These are phyloP conservation scores for Aphanomyces cochlioides DNA, from an alignment of 352 stramenopile genomes.

Conservation along the genomic window DNA sequence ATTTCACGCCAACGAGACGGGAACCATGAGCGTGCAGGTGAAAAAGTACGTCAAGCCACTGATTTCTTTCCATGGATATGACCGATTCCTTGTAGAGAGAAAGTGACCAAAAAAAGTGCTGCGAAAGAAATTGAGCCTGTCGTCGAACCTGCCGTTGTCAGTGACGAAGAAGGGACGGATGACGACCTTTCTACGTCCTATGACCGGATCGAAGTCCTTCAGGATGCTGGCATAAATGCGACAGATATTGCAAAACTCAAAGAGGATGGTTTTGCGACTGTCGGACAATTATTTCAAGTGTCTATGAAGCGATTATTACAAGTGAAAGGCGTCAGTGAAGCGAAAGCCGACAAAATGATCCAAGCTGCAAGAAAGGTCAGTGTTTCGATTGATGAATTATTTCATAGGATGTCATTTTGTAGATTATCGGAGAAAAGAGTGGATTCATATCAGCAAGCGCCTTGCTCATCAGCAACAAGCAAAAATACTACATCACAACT, in stretches of 20 bases:
- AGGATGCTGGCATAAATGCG: constrained; percentile 70
- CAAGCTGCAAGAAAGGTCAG: constrained; percentile 69
- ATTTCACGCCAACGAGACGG: not conserved
- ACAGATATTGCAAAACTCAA: constrained; percentile 77
- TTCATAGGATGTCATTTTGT: not conserved
- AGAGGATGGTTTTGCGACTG: constrained; percentile 71
- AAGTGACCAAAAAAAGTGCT: constrained; percentile 23
- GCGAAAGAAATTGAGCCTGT: constrained; percentile 10
- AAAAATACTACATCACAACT: constrained; percentile 73
- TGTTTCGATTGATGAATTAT: constrained; percentile 1
- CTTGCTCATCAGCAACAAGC: constrained; percentile 65
- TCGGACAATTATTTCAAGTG: constrained; percentile 78
- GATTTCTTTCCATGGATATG: not conserved
- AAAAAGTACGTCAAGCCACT: constrained; percentile 16
- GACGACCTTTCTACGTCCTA: constrained; percentile 51
- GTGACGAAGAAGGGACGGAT: constrained; percentile 51
- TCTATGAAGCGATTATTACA: constrained; percentile 57
- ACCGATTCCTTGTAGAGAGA: constrained; percentile 19
- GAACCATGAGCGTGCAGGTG: constrained; percentile 23
- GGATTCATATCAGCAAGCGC: constrained; percentile 68
- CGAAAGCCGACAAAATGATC: constrained; percentile 82
- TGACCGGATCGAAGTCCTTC: constrained; percentile 66
- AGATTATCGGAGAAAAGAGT: constrained; percentile 71
- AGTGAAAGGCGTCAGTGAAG: constrained; percentile 87
- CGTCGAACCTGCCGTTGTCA: constrained; percentile 33